Base-by-base conservation (phyloP, 169 alveolate species). In the Babesia ovata region DNA sequence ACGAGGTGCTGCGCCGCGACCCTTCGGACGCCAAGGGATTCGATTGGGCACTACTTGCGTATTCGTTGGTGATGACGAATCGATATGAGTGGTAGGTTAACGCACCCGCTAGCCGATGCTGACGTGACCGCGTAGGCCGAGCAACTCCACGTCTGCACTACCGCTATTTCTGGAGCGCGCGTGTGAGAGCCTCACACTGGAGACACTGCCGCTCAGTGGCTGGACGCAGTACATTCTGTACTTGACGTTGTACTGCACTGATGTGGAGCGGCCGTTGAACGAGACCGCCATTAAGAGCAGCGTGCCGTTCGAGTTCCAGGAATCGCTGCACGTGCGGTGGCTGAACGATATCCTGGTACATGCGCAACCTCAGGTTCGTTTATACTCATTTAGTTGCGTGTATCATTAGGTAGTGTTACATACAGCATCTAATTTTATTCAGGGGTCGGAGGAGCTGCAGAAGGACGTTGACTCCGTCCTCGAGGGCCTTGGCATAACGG, bases 371-470 rank as follows among this genome's bases (percentile, higher is more conserved):
- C 93, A 88, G 85, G 89, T 71, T 36, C 4, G 86, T 24, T 14
- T 8, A 33, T 33, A 4, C 39, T 6, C 39, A 59, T 11, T 21
- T 59, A 50, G 8, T 59, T 14, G 19, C 16, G 29, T 19, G n/a
- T 12, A 2, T 36, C 22, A 46, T 3, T 10, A 21, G 36, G n/a
- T 36, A 19, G 11, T 52, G 29, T 29, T 36, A 2, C n/a, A 33
- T 33, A 6, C 39, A 33, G 19, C 44, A 17, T 19, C 28, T 28
- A 57, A 26, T 9, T 28, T 70, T 48, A 29, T 69, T 0, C 72
- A 88, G 85, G 96, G 96, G 11, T 86, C 93, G 26, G 96, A 92
- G 73, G 73, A 70, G 76, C 85, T 92, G 61, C 96, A 92, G 81
- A 69, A 72, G 46, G 96, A 92, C 75, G 92, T 90, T 56, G 95